These are phyloP conservation scores for Monosporascus sp. DNA, from an alignment of 2,329 filamentous ascomycete species.

Conservation along the genomic window DNA sequence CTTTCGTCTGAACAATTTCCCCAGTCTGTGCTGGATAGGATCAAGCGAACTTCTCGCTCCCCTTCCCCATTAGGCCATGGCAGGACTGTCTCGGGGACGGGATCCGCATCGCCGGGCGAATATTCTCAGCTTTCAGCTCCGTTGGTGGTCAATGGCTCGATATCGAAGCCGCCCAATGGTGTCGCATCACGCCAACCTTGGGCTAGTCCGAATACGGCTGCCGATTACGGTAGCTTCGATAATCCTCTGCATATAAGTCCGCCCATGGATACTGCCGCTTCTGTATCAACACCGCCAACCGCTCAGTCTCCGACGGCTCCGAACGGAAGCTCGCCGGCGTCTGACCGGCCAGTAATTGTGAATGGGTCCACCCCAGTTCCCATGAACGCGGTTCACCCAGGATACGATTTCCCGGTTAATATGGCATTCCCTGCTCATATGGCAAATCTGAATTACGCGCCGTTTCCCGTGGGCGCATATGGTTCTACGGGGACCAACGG, in stretches of 20 bases:
- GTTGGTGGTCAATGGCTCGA: conserved; percentile 38
- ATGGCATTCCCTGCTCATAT: conserved; percentile 23
- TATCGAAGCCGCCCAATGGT: conserved; percentile 23
- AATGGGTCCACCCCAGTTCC: conserved; percentile 19
- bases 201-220: conserved; percentile 19
- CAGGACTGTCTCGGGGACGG: conserved; percentile 39
- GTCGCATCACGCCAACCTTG: conserved; percentile 22
- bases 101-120: conserved; percentile 32
- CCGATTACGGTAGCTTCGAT: conserved; percentile 29
- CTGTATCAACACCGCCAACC: conserved; percentile 14
- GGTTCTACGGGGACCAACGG: conserved; percentile 7
- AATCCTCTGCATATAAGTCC: conserved; percentile 34
- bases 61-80: conserved; percentile 51
- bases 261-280: conserved; percentile 18
- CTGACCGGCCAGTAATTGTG: conserved; percentile 47
- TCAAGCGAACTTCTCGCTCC: conserved; percentile 49
- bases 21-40: conserved; percentile 49
- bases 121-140: conserved; percentile 16
- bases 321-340: conserved; percentile 21
- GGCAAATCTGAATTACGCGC: conserved; percentile 10
- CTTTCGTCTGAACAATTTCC: conserved; percentile 50
- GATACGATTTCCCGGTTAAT: conserved; percentile 20
- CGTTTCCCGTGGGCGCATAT: conserved; percentile 16
- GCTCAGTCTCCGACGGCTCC: conserved; percentile 14
- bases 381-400: conserved; percentile 7